Conservation (phyloP, 768 basidiomycete genomes). For the Xerocomellus amylosporus region DNA sequence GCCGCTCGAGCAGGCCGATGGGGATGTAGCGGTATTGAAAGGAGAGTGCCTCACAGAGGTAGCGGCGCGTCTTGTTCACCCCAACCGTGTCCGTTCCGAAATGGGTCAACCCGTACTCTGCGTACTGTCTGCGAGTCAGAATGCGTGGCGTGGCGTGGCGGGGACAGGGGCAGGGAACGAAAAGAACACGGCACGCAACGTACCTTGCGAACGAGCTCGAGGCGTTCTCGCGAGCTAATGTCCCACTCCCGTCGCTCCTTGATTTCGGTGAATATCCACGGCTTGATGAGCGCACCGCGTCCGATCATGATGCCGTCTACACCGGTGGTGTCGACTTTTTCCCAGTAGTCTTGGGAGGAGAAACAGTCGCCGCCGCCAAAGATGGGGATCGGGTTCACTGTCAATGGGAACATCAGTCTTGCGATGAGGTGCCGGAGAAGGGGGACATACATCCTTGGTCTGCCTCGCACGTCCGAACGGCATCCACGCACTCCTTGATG, state of each 20-base stretch:
- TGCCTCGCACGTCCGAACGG: conserved; percentile 65
- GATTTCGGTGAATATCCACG: conserved; percentile 95
- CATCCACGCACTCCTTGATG: conserved; percentile 81
- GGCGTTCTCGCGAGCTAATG: conserved; percentile 78
- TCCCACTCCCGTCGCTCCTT: conserved; percentile 93
- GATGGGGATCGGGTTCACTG: conserved; percentile 85
- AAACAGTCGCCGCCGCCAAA: conserved; percentile 97
- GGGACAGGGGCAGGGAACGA: neutral
- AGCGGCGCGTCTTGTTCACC: conserved; percentile 86
- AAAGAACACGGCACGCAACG: conserved; percentile 12
- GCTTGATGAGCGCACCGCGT: conserved; percentile 93
- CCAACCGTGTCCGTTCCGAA: conserved; percentile 88
- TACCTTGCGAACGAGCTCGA: conserved; percentile 77
- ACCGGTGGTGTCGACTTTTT: conserved; percentile 69
- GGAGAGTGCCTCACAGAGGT: conserved; percentile 91
- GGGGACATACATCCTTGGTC: conserved; percentile 64
- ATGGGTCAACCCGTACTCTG: conserved; percentile 82
- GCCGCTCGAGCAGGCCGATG: conserved; percentile 80
- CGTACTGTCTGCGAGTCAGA: conserved; percentile 52
- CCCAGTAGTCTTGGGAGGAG: conserved; percentile 81
- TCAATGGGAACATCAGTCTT: conserved; percentile 43
- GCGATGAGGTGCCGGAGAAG: neutral
- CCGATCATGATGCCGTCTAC: conserved; percentile 97
- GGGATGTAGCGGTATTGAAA: conserved; percentile 97
- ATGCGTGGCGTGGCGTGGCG: neutral